Evolutionary conservation across 306 rosid species (phyloP).

Genomic region (Rubus parviflorus): DNA sequence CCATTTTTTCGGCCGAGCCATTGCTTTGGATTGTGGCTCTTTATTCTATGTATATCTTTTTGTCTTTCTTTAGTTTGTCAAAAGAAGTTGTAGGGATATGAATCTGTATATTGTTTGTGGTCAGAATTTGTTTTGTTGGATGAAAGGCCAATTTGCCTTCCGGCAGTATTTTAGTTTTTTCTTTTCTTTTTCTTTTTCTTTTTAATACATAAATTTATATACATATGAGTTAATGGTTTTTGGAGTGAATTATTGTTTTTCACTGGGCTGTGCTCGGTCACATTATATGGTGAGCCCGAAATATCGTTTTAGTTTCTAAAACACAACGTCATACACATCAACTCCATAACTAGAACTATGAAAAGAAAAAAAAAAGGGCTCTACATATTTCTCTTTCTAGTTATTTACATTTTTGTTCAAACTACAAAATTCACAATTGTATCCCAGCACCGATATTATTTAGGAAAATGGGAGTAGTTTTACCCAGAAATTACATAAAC

Average conservation of each 20-base stretch:
- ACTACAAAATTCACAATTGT: no score
- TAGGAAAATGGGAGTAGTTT: no score
- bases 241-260: not conserved
- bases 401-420: no score
- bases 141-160: constrained; percentile 43
- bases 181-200: not conserved
- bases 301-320: no score
- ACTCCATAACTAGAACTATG: no score
- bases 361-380: no score
- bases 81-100: constrained; percentile 15
- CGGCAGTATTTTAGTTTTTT: constrained; percentile 11
- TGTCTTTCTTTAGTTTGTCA: not conserved
- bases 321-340: no score
- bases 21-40: constrained; percentile 12
- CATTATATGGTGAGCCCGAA: no score
- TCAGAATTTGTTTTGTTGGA: constrained; percentile 12
- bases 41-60: constrained; percentile 21
- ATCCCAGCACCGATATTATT: no score
- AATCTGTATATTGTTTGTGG: constrained; percentile 26
- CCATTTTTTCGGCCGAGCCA: constrained; percentile 12
- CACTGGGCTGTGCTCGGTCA: not conserved
- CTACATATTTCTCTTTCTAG: no score
- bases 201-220: not conserved
- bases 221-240: not conserved
- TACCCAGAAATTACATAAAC: no score